These are phyloP conservation scores for Saraca asoca DNA, from an alignment of 331 rosid species.

Conservation along the genomic window DNA sequence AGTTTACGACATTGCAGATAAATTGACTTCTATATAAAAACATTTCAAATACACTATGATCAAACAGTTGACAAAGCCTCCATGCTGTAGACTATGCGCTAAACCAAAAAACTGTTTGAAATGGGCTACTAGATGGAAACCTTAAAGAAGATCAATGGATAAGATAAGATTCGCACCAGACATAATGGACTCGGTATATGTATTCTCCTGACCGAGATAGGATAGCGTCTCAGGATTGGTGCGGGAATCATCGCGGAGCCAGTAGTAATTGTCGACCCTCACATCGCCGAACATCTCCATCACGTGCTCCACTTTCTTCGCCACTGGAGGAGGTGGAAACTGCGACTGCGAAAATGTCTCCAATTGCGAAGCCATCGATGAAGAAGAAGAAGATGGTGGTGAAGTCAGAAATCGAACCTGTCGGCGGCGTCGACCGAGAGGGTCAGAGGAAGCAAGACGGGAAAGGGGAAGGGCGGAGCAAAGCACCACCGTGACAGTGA, in stretches of 20 bases:
- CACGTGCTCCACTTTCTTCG: constrained; percentile 67
- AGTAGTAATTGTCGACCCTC: constrained; percentile 75
- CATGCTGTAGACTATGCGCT: too few relatives aligned
- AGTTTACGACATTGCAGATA: too few relatives aligned
- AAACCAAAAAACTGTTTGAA: too few relatives aligned
- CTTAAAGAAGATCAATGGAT: too few relatives aligned
- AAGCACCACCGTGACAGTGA: constrained; percentile 31
- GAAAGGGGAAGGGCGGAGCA: constrained; percentile 32
- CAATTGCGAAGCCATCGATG: constrained; percentile 33
- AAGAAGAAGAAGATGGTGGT: not conserved
- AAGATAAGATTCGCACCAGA: constrained; percentile 46
- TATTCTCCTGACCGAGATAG: constrained; percentile 70
- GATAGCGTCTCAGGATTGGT: constrained; percentile 60
- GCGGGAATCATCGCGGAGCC: constrained; percentile 93
- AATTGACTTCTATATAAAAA: too few relatives aligned
- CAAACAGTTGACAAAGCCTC: too few relatives aligned
- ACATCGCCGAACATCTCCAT: constrained; percentile 82
- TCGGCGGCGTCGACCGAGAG: not conserved
- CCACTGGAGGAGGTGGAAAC: constrained; percentile 62
- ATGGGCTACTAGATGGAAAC: too few relatives aligned
- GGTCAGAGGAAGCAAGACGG: not conserved
- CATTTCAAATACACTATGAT: too few relatives aligned
- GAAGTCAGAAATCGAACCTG: not conserved
- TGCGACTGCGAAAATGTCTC: constrained; percentile 23
- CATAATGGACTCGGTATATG: constrained; percentile 62